These are phyloP conservation scores for Apiospora pterosperma DNA, from an alignment of 2,329 filamentous ascomycete species.

Conservation along the genomic window DNA sequence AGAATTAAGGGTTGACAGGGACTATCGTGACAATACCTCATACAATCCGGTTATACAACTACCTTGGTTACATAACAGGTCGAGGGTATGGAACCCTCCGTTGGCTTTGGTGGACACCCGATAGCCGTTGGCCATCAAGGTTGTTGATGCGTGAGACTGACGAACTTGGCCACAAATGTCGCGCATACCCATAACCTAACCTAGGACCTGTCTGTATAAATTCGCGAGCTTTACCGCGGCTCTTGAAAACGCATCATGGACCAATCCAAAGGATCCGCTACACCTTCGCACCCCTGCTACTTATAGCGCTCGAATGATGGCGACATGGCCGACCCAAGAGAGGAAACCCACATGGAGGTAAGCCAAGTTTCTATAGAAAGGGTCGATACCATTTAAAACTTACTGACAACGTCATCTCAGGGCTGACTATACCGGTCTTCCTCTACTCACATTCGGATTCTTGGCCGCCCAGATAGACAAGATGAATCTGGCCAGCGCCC, in stretches of 20 bases:
- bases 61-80: not conserved
- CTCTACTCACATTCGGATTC: conserved; percentile 45
- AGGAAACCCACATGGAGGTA: not conserved
- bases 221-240: not conserved
- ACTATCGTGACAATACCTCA: not conserved
- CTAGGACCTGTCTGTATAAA: not conserved
- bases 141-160: not conserved
- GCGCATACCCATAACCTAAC: too few species aligned
- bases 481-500: conserved; percentile 49
- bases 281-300: not conserved
- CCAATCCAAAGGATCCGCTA: accelerated
- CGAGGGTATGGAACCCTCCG: not conserved
- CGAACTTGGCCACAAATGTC: not conserved
- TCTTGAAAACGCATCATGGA: not conserved
- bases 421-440: conserved; percentile 43
- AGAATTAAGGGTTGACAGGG: too few species aligned
- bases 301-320: not conserved
- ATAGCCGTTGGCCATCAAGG: not conserved
- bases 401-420: conserved; percentile 21
- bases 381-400: accelerated
- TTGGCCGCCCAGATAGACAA: conserved; percentile 50
- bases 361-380: accelerated
- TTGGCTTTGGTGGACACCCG: not conserved
- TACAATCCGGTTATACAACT: not conserved
- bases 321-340: not conserved